Conservation (phyloP, 2,329 filamentous ascomycete species). For the Davidsoniella neocaledoniae region DNA sequence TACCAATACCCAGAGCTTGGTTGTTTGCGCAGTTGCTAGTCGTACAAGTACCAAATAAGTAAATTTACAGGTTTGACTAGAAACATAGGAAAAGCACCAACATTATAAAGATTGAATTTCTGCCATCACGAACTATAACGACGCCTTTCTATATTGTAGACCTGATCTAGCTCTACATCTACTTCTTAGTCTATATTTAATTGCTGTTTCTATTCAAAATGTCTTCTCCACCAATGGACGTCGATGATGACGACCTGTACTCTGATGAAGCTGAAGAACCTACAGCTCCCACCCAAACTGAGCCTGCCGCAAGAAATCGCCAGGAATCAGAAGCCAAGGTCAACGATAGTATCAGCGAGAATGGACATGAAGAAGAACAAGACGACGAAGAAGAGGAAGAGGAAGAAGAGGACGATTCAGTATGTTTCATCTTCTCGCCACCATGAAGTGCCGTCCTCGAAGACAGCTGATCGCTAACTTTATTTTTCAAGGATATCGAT, state of each 20-base stretch:
- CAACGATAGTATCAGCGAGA: neutral
- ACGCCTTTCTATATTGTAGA: neutral
- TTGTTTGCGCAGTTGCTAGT: too few relatives aligned
- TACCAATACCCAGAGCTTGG: too few relatives aligned
- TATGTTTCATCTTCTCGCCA: neutral
- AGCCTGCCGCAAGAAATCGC: neutral
- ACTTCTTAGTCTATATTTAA: neutral
- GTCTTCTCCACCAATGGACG: constrained; percentile 32
- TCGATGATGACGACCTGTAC: constrained; percentile 53
- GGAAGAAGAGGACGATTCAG: constrained; percentile 32
- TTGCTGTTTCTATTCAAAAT: neutral
- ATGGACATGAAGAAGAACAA: constrained; percentile 40
- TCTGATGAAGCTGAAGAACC: constrained; percentile 36
- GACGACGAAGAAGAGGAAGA: constrained; percentile 44
- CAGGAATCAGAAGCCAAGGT: neutral
- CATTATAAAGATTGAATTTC: too few relatives aligned
- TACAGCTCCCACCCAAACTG: constrained; percentile 20
- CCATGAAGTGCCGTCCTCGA: neutral
- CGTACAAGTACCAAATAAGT: too few relatives aligned
- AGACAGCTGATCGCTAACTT: constrained; percentile 1
- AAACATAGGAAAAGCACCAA: too few relatives aligned
- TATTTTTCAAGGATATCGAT: constrained; percentile 40
- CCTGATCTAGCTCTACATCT: neutral
- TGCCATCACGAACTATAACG: neutral
- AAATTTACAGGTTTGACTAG: too few relatives aligned